Conservation (phyloP, 2,329 filamentous ascomycete genomes). For the Periconia macrospinosa region DNA sequence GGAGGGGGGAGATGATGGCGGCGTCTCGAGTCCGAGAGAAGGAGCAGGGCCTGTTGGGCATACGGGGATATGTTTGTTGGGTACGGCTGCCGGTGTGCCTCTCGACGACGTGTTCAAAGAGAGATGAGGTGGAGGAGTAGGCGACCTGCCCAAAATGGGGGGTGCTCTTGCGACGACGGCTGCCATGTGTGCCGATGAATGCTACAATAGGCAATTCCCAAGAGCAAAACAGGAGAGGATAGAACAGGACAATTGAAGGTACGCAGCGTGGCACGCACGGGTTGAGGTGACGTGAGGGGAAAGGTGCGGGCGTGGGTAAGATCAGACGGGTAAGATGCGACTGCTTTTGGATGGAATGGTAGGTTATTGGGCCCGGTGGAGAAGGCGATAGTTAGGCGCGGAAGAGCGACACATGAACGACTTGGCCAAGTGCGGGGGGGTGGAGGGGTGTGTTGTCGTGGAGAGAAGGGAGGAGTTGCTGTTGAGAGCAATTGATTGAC, state of each 20-base stretch:
- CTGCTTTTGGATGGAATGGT: no score
- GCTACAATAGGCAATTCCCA: constrained; percentile 2
- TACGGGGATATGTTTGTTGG: constrained; percentile 88
- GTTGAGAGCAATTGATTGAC: neutral
- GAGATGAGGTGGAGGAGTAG: constrained; percentile 56
- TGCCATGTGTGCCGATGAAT: constrained; percentile 41
- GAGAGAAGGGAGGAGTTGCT: neutral
- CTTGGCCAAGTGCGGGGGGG: no score
- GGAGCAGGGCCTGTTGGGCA: constrained; percentile 76
- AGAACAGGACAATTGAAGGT: constrained; percentile 23
- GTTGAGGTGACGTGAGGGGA: constrained; percentile 7
- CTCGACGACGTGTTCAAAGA: constrained; percentile 60
- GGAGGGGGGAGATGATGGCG: constrained; percentile 62
- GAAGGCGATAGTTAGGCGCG: no score
- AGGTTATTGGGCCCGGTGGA: no score
- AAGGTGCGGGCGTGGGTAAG: neutral
- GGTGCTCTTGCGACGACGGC: constrained; percentile 46
- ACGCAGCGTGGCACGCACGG: constrained; percentile 23
- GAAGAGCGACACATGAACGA: no score
- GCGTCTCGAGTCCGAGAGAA: constrained; percentile 52
- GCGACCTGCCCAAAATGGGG: constrained; percentile 38
- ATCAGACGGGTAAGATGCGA: neutral
- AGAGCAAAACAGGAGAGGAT: neutral
- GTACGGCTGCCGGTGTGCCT: constrained; percentile 64
- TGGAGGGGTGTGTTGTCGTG: neutral